Evolutionary conservation across 106 monocot genomes (phyloP), one percentile per base, ranked within the genome.

Genomic region (Phalaenopsis equestris): DNA sequence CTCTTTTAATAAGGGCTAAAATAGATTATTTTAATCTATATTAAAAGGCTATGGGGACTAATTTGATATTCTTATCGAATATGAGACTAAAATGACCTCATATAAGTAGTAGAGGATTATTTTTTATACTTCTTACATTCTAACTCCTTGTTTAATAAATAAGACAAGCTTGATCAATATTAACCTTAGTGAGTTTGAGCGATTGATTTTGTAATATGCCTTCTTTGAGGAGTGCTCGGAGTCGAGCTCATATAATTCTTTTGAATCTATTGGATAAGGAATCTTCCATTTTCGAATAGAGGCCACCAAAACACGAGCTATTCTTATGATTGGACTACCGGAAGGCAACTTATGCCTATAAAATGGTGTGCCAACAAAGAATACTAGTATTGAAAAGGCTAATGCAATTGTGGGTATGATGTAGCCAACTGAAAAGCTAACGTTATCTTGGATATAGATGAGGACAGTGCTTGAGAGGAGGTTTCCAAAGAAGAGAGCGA

Each of bases 391-490:
- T 41, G 75, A 75, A 47, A 75, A 45, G 9, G 19, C 75, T 7
- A 75, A 15, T 14, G 46, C 75, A 5, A 47, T 19, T 9, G 75
- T 75, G 43, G 75, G 75, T n/a, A 75, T 42, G 45, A 41, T 37
- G 21, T 75, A 75, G 21, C 75, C 75, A 4, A 75, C 19, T 19
- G 75, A 19, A 7, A 21, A 75, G 42, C 75, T 21, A 41, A 75
- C 75, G 6, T 47, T 75, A 19, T 75, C 75, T 37, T 75, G 75
- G 45, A 75, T 37, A 4, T 75, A 75, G 45, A 75, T 37, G 2
- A 75, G 75, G 8, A 75, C 17, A 0, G 75, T 75, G 75, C 47
- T 75, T 21, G 75, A 42, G 75, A 75, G 41, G 45, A 75, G 75
- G 75, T 42, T 45, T 21, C 75, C 75, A n/a, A 75, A 47, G 75